Conservation (phyloP, 225 moss, liverwort and hornwort genomes). For the Marchantia paleacea region DNA sequence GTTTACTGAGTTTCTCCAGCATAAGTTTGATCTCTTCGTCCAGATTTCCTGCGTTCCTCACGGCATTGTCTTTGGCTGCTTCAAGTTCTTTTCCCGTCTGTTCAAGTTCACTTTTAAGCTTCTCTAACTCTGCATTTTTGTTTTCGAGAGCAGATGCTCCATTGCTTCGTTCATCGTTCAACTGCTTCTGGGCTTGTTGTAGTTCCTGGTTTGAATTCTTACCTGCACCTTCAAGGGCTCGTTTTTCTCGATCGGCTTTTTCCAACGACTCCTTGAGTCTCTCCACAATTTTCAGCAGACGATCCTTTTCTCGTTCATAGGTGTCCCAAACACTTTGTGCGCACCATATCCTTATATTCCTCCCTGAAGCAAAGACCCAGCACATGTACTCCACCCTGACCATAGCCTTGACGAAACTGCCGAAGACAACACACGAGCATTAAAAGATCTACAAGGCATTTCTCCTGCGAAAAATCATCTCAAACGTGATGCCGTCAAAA, state of each 20-base stretch:
- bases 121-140: slow-evolving; percentile 26
- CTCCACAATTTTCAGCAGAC: neutral
- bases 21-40: slow-evolving; percentile 26
- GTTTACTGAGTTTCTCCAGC: slow-evolving; percentile 12
- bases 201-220: slow-evolving; percentile 47
- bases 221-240: slow-evolving; percentile 22
- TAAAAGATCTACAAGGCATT: neutral
- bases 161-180: slow-evolving; percentile 22
- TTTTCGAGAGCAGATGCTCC: slow-evolving; percentile 6
- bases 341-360: slow-evolving; percentile 65
- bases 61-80: neutral
- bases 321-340: slow-evolving; percentile 64
- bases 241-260: slow-evolving; percentile 36
- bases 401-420: slow-evolving; percentile 62
- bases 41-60: slow-evolving; percentile 11
- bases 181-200: slow-evolving; percentile 18
- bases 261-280: slow-evolving; percentile 39
- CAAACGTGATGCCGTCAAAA: neutral
- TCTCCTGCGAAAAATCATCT: neutral
- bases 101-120: slow-evolving; percentile 18
- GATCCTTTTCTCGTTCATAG: slow-evolving; percentile 40
- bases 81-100: slow-evolving; percentile 25
- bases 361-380: slow-evolving; percentile 75
- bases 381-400: slow-evolving; percentile 73
- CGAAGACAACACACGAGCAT: neutral